phyloP scores from a whole-genome alignment of 1,284 basidiomycete species.

The Leccinum solheimii region DNA sequence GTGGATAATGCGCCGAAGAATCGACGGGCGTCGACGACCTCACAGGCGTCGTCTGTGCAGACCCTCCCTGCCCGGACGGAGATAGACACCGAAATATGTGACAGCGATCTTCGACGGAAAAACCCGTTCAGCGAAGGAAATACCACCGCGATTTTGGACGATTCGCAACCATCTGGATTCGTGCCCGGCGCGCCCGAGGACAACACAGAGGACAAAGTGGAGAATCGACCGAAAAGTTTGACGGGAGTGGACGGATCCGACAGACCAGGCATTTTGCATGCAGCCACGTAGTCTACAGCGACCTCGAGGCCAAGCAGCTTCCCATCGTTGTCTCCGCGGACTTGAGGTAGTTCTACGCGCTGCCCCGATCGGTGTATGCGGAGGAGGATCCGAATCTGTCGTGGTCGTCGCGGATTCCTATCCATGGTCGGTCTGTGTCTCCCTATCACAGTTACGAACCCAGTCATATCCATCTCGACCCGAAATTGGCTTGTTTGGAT shows the following conservation, averaged over 20 bases:
- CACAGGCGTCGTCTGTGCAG: neutral
- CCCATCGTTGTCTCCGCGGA: conserved; percentile 18
- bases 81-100: neutral
- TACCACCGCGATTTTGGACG: too few relatives aligned
- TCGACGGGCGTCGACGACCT: conserved; percentile 5
- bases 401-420: conserved; percentile 32
- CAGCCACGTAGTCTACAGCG: neutral
- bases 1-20: conserved; percentile 5
- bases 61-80: conserved; percentile 6
- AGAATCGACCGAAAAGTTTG: conserved; percentile 16
- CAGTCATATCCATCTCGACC: too few relatives aligned
- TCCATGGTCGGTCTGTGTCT: conserved; percentile 25
- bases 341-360: conserved; percentile 3
- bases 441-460: too few relatives aligned
- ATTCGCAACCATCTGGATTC: too few relatives aligned
- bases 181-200: neutral
- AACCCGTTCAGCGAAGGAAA: conserved; percentile 28
- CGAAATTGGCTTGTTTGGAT: neutral
- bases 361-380: conserved; percentile 29
- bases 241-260: conserved; percentile 17
- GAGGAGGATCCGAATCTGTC: conserved; percentile 32
- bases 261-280: conserved; percentile 3
- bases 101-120: conserved; percentile 18
- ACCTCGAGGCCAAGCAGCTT: too few relatives aligned
- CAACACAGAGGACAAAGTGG: neutral